phyloP scores from a whole-genome alignment of 805 yeast genomes.

The Barnettozyma californica region DNA sequence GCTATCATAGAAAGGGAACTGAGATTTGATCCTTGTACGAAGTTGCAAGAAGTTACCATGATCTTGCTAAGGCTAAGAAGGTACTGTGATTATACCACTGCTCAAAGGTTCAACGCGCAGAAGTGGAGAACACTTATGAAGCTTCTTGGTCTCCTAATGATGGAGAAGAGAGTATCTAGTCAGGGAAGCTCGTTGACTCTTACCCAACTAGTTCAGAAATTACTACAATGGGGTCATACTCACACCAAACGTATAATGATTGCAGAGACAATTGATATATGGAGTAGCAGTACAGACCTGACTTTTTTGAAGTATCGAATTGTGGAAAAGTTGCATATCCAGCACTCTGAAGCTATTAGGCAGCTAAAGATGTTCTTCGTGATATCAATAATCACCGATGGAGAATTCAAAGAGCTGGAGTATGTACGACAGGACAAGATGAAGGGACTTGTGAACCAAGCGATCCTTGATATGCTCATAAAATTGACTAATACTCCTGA shows the following conservation, averaged over 20 bases:
- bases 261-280: not conserved
- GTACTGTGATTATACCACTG: not conserved
- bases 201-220: not conserved
- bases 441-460: not conserved
- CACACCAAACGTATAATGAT: not conserved
- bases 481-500: not conserved
- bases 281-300: conserved; percentile 4
- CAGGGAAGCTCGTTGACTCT: not conserved
- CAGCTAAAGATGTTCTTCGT: conserved; percentile 5
- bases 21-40: conserved; percentile 2
- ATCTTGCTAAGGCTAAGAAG: conserved; percentile 6
- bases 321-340: conserved; percentile 5
- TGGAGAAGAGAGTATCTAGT: conserved; percentile 9
- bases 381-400: conserved; percentile 1
- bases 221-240: conserved; percentile 9
- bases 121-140: conserved; percentile 3
- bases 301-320: conserved; percentile 5
- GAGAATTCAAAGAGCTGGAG: not conserved
- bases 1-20: conserved; percentile 2
- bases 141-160: conserved; percentile 8
- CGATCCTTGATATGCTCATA: not conserved
- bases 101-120: not conserved
- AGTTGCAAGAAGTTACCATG: conserved; percentile 3
- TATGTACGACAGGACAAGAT: not conserved
- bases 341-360: not conserved